phyloP scores from a whole-genome alignment of 1,284 basidiomycete species.

The Agroathelia rolfsii region DNA sequence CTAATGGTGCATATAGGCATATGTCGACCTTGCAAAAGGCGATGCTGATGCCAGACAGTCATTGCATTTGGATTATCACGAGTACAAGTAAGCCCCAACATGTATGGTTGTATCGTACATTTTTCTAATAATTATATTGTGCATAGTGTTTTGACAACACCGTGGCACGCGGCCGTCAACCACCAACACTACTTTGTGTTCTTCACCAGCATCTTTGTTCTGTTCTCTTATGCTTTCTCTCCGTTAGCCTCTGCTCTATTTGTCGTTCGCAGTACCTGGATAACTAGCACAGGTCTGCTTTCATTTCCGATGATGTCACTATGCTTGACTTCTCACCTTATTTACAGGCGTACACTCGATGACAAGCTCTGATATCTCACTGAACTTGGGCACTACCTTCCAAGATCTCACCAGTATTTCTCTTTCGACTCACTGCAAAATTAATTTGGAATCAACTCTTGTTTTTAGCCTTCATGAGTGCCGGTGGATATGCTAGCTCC shows the following conservation, averaged over 20 bases:
- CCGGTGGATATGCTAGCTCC: conserved; percentile 42
- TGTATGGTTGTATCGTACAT: not conserved
- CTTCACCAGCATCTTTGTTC: conserved; percentile 34
- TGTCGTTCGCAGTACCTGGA: conserved; percentile 33
- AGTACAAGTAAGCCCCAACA: conserved; percentile 28
- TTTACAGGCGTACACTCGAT: conserved; percentile 25
- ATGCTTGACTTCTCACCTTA: not conserved
- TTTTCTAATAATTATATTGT: conserved; percentile 32
- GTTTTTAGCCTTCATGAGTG: conserved; percentile 35
- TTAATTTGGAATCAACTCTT: conserved; percentile 1
- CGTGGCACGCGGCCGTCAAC: conserved; percentile 32
- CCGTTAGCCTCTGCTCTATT: conserved; percentile 41
- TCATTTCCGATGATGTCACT: not conserved
- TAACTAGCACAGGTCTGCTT: conserved; percentile 24
- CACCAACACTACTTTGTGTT: conserved; percentile 39
- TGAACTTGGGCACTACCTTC: conserved; percentile 34
- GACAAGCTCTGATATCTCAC: conserved; percentile 26
- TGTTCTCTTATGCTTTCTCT: conserved; percentile 35
- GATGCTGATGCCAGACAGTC: conserved; percentile 38
- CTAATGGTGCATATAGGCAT: conserved; percentile 32
- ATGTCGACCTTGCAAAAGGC: conserved; percentile 45
- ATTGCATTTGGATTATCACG: conserved; percentile 42
- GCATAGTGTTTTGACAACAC: too few species aligned
- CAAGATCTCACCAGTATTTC: conserved; percentile 35
- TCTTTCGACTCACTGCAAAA: conserved; percentile 1